Percentiles rank a stretch among this genome's conserved stretches.
Evolutionary conservation across 345 rosid genomes (phyloP).

Genomic region (Brassica napus): Da-Ae NC_063434.1:2483501-2484000

Average conservation of each 20-base stretch:
- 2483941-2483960: background rate
- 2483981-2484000: slow-evolving; percentile 6
- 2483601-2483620: slow-evolving; percentile 11
- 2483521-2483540: slow-evolving; percentile 6
- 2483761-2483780: background rate
- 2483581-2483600: slow-evolving; percentile 3
- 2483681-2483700: slow-evolving; percentile 39
- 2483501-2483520: slow-evolving; percentile 10
- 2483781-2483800: slow-evolving; percentile 13
- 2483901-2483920: background rate
- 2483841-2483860: background rate
- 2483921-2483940: slow-evolving; percentile 2
- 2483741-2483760: background rate
- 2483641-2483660: slow-evolving; percentile 71
- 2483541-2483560: background rate
- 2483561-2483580: slow-evolving; percentile 7
- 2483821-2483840: slow-evolving; percentile 10
- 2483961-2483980: slow-evolving; percentile 3
- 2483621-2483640: slow-evolving; percentile 75
- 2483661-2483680: slow-evolving; percentile 74
- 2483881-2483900: slow-evolving; percentile 7
- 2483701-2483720: slow-evolving; percentile 11
- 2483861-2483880: background rate
- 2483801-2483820: slow-evolving; percentile 19
- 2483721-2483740: background rate